Base-by-base conservation (phyloP, 352 stramenopile species). In the Globisporangium parvum region DNA sequence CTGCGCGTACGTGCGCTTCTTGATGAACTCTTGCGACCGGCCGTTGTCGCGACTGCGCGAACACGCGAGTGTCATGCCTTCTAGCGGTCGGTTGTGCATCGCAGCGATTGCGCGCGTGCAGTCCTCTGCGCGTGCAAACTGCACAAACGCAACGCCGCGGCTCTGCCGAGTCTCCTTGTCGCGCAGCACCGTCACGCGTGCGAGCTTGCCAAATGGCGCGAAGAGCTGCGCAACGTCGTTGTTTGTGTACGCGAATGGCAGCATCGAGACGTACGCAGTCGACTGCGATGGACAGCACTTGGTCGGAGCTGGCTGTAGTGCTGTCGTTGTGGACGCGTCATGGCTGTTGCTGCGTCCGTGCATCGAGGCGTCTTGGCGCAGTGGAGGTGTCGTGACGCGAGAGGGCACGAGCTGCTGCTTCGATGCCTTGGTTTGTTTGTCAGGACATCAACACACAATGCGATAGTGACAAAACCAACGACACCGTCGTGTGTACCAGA, bases 151-250 rank as follows among this genome's bases (percentile, higher is more conserved):
- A 17, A 95, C 85, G 24, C 85, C 85, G 17, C 75, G 77, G 65
- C 77, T 90, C 35, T 73, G 69, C 18, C 83, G 76, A 17, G 79
- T 93, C 63, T 80, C 58, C 52, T 84, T 85, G 55, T 95, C 80
- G 1, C 80, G 79, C 54, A 93, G 59, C 20, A 95, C 75, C 51
- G 86, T 80, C 44, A 91, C 81, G 21, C 80, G 77, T 45, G 85
- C 82, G 48, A 93, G 65, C 60, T 80, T 82, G 10, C 85, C 80
- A 60, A 88, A 91, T 5, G 70, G 77, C 20, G 71, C 70, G 53
- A 93, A 95, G 20, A 95, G 71, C 65, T 95, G 84, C 39, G 81
- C 85, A 18, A 95, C 80, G 61, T 93, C 85, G 63, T 85, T 95
- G 52, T 83, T 92, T 6, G 83, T 95, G 69, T 93, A 95, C 26